A percentile compares a stretch with the other conserved stretches of the same genome.
Conservation (phyloP, 1,284 basidiomycete species). For the Ceraceosorus guamensis region DNA sequence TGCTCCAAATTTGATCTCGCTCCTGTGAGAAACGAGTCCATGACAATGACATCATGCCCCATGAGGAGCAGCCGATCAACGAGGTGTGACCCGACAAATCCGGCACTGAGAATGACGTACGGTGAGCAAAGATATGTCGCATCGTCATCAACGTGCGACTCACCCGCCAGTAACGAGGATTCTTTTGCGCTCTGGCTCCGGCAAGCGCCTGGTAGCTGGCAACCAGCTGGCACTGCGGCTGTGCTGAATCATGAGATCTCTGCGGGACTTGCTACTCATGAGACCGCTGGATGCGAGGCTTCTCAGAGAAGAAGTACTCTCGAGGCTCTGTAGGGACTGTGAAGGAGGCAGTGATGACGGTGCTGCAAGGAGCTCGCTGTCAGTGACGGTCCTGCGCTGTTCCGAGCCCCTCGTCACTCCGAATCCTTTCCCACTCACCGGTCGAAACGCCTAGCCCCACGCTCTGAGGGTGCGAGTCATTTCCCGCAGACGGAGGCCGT, state of each 20-base stretch:
- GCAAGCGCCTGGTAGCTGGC: slow-evolving; percentile 67
- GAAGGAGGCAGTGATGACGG: too few relatives aligned
- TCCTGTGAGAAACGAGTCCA: slow-evolving; percentile 98
- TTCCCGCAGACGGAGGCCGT: too few relatives aligned
- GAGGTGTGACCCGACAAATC: slow-evolving; percentile 94
- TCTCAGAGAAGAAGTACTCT: not conserved
- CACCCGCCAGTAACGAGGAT: slow-evolving; percentile 82
- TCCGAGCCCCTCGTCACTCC: too few relatives aligned
- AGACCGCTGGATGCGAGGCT: not conserved
- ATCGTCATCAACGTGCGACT: not conserved
- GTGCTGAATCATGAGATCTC: not conserved
- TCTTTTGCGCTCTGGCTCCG: slow-evolving; percentile 71
- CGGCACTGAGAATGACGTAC: slow-evolving; percentile 54
- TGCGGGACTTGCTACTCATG: not conserved
- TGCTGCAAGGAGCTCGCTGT: too few relatives aligned
- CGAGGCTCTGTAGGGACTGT: too few relatives aligned
- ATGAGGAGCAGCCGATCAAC: slow-evolving; percentile 88
- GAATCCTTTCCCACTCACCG: too few relatives aligned
- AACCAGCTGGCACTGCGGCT: not conserved
- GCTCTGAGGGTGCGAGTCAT: too few relatives aligned
- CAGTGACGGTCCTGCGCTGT: too few relatives aligned
- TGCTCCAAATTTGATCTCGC: slow-evolving; percentile 74
- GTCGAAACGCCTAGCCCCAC: too few relatives aligned
- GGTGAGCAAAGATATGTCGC: too few relatives aligned
- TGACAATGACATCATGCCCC: slow-evolving; percentile 91